phyloP scores from a whole-genome alignment of 176 grass and related monocot genomes.

The Pontederia crassipes region DNA sequence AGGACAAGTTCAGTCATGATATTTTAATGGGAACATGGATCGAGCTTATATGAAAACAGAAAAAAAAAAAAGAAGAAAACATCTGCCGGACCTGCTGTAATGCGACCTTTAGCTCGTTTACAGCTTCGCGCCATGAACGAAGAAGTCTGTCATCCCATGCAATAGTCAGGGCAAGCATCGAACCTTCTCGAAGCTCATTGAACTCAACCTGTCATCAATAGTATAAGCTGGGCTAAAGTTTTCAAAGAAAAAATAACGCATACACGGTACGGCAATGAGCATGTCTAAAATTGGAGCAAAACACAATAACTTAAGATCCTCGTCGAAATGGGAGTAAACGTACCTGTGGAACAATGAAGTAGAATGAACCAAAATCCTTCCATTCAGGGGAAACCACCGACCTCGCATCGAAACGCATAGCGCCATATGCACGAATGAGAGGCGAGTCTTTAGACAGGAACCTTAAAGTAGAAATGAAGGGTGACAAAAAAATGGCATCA shows the following conservation, averaged over 20 bases:
- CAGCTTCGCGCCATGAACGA: constrained; percentile 52
- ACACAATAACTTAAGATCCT: too few relatives aligned
- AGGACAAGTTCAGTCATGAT: too few relatives aligned
- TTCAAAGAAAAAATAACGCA: too few relatives aligned
- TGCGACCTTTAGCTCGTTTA: constrained; percentile 44
- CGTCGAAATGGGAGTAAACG: background rate
- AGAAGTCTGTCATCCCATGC: constrained; percentile 75
- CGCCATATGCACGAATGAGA: constrained; percentile 70
- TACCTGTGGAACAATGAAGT: constrained; percentile 85
- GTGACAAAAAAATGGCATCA: background rate
- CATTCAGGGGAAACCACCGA: constrained; percentile 48
- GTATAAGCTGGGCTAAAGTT: background rate
- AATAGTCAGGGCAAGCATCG: constrained; percentile 53
- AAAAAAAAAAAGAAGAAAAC: background rate
- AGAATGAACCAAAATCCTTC: constrained; percentile 79
- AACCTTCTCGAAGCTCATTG: constrained; percentile 68
- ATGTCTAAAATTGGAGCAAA: background rate
- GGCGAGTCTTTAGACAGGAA: constrained; percentile 74
- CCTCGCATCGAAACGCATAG: constrained; percentile 71
- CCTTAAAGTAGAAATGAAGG: constrained; percentile 21
- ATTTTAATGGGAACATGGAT: too few relatives aligned
- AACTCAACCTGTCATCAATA: constrained; percentile 61
- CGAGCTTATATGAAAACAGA: too few relatives aligned
- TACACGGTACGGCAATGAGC: background rate
- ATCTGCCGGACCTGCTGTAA: constrained; percentile 35